Base-by-base conservation (phyloP, 2,329 filamentous ascomycete genomes). In the Botrytis medusae region DNA sequence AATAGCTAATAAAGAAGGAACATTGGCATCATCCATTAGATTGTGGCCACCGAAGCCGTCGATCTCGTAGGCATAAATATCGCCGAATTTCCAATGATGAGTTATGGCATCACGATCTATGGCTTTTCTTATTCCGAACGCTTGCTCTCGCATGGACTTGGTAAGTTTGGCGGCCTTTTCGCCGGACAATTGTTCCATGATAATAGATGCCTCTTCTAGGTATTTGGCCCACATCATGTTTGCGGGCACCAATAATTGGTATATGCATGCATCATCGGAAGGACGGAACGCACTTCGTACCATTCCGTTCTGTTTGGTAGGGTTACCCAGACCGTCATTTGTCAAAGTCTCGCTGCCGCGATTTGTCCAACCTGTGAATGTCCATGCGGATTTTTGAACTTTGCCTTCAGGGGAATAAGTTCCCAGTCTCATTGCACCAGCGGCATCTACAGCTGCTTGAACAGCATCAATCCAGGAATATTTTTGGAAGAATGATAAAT, bases 231-330 rank as follows among this genome's bases (percentile, higher is more conserved):
- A 90, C 91, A 93, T 93, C 91, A 93, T 94, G 81, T 98, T 98
- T 40, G 92, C 90, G 0, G 95, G 95, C 76, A 98, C 92, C 76
- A 97, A 89, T 81, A 94, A 94, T 80, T 95, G 93, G 74, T 94
- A 90, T 48, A 93, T 92, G 1, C 78, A 93, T 2, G 93, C 90
- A 80, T 98, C 95, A 80, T 98, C 95, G 70, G 92, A 95, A 0
- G 95, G 95, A 0, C 95, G 89, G 85, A 98, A 98, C 46, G 94
- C 94, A 77, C 92, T 94, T 73, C 95, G 89, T 63, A 97, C 89
- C 72, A 98, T 88, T 0, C 93, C 94, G 3, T 94, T 95, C 59
- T 82, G 82, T 70, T 90, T 91, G 3, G 97, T 87, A 0, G 95
- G 95, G 76, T 93, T 95, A 29, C 94, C 94, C 40, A 91, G 85